Evolutionary conservation across 164 flowering plant species (phyloP), one percentile per base, ranked within the genome.

Genomic region (grape (Vitis vinifera)): DNA sequence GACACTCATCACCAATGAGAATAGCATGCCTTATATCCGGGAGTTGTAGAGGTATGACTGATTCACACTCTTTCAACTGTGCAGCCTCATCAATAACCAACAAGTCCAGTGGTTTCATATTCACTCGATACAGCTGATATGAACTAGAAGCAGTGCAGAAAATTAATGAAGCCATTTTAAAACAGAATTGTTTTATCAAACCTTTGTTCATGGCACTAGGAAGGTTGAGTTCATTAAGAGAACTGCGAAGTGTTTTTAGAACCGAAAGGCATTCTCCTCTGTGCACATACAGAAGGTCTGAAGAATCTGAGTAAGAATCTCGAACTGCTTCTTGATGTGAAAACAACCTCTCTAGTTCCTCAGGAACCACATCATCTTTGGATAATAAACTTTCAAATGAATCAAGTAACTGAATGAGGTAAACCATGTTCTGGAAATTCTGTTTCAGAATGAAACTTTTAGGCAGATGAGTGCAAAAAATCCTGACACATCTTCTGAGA

Each of bases 51-150:
- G 91, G 84, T 47, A 87, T 82, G 2, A 70, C 30, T 10, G 90
- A 84, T 67, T 89, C 93, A 73, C 87, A 82, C 67, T 89, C 93
- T 64, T 83, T 89, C 47, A 87, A 65, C 29, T 87, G 94, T 10
- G 89, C 85, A 29, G 94, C 91, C 71, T 89, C 94, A 62, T 89
- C 91, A n/a, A 89, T 74, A 13, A 87, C 86, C 69, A 83, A 53
- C 63, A 82, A 11, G 1, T 73, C 55, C 15, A 83, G 50, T 14
- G 78, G 81, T 19, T 59, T 48, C 63, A 69, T 74, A 29, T 9
- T 62, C 15, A 49, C 52, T 3, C 9, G 8, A 4, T 64, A 66
- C 31, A 88, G 55, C 50, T 50, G 63, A 19, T 8, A 57, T 19
- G 87, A 81, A 23, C 80, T 74, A 0, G 91, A 82, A 16, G 80